Conservation (phyloP, 352 stramenopile genomes). For the Phytopythium chamaehyphon region DNA sequence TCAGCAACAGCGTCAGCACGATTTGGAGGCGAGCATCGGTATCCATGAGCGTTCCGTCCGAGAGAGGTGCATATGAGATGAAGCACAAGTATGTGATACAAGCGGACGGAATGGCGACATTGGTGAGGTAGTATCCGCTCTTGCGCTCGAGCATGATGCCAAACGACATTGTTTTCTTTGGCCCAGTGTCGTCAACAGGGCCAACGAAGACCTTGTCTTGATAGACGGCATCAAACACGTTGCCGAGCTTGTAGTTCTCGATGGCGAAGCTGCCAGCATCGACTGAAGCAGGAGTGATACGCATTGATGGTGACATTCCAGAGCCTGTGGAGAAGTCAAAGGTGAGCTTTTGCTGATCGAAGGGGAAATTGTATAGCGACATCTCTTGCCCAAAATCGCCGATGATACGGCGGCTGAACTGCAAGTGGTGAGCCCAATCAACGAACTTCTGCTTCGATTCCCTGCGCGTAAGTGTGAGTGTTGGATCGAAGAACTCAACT, state of each 20-base stretch:
- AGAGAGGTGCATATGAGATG: slow-evolving; percentile 36
- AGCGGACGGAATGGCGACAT: slow-evolving; percentile 36
- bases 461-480: slow-evolving; percentile 10
- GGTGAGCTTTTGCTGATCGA: slow-evolving; percentile 56
- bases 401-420: slow-evolving; percentile 35
- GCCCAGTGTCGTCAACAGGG: slow-evolving; percentile 24
- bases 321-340: slow-evolving; percentile 36
- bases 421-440: slow-evolving; percentile 22
- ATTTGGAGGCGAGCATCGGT: slow-evolving; percentile 50
- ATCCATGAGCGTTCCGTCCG: slow-evolving; percentile 32
- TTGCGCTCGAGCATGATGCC: slow-evolving; percentile 54
- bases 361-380: slow-evolving; percentile 49
- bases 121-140: slow-evolving; percentile 53
- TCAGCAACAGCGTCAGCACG: slow-evolving; percentile 55
- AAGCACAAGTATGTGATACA: slow-evolving; percentile 61
- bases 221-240: slow-evolving; percentile 49
- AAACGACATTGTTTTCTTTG: slow-evolving; percentile 45
- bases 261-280: slow-evolving; percentile 43
- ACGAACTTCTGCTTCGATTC: slow-evolving; percentile 10
- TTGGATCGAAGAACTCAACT: slow-evolving; percentile 24
- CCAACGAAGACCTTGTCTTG: slow-evolving; percentile 50
- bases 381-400: slow-evolving; percentile 55
- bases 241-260: slow-evolving; percentile 48
- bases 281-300: slow-evolving; percentile 22
- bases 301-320: slow-evolving; percentile 28